Evolutionary conservation across 2,329 filamentous ascomycete genomes (phyloP).

Genomic region (Daldinia sp.): DNA sequence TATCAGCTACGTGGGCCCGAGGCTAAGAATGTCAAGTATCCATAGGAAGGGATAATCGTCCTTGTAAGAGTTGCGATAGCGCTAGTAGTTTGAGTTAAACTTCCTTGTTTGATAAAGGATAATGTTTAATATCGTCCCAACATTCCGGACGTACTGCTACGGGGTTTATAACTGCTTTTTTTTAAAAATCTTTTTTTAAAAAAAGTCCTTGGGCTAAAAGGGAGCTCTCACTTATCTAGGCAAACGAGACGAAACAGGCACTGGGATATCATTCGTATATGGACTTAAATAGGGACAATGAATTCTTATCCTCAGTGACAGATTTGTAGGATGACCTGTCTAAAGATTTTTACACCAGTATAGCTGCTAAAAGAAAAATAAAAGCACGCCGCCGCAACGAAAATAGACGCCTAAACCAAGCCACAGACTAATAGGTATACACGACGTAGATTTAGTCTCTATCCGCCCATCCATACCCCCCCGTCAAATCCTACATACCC

Average conservation of each 20-base stretch:
- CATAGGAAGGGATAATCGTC: too few relatives aligned
- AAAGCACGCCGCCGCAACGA: slow-evolving; percentile 9
- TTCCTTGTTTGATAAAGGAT: too few relatives aligned
- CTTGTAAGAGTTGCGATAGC: too few relatives aligned
- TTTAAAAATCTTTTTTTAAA: too few relatives aligned
- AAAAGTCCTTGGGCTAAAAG: too few relatives aligned
- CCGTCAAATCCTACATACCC: neutral
- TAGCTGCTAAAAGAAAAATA: neutral
- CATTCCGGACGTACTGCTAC: too few relatives aligned
- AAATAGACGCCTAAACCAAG: slow-evolving; percentile 10
- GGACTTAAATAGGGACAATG: neutral
- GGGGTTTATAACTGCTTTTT: too few relatives aligned
- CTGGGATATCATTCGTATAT: too few relatives aligned
- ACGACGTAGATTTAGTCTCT: neutral
- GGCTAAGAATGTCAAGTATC: too few relatives aligned
- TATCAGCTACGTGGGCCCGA: neutral
- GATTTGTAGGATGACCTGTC: neutral
- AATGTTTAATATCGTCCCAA: too few relatives aligned
- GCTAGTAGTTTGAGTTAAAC: too few relatives aligned
- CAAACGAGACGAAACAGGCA: neutral
- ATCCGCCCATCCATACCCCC: slow-evolving; percentile 6
- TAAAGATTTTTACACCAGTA: neutral
- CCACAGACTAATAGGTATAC: slow-evolving; percentile 17
- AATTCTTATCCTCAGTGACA: neutral
- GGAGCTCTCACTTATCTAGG: too few relatives aligned